Evolutionary conservation across 257 asterid species (phyloP), one percentile per base, ranked within the genome.

Genomic region (Solanum dulcamara): DNA sequence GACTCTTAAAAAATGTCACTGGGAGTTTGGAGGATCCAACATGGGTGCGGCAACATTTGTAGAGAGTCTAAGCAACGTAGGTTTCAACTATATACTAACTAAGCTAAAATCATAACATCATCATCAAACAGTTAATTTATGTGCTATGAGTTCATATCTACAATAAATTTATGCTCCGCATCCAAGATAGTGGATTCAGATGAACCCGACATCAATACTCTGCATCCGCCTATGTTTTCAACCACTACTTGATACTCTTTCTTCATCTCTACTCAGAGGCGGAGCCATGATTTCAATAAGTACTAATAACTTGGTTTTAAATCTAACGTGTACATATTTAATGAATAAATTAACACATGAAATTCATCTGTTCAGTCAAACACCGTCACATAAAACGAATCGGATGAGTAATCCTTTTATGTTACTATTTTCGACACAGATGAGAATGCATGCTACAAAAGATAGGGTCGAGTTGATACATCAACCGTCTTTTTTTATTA

Each of bases 11-110:
- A 30, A 0, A 14, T 66, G 74, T 1, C 40, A 64, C 22, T 7
- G 0, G 2, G 18, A 0, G 0, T 66, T 66, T 30, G 22, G 0
- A 14, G 40, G 72, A 7, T 66, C 74, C 0, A 0, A 14, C 13
- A 0, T 3, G 13, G 20, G n/a, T 14, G 74, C 0, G n/a, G 0
- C 0, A 66, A 30, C 7, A 66, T 66, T 66, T 30, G 30, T 30
- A 8, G 7, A 62, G 42, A 66, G 74, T 66, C 42, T 0, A 32
- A 66, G 13, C 3, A 32, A 0, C 42, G 32, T 66, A 30, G 74
- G 40, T 66, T 42, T n/a, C n/a, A 74, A 74, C 81, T 74, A 30
- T 74, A 74, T 42, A 42, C 15, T 24, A 24, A 42, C 24, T 42
- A 74, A 70, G 1, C 14, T 7, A 74, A 74, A 42, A 24, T 24